Conservation (phyloP, 2,329 filamentous ascomycete genomes). For the Trichothecium sympodiale region DNA sequence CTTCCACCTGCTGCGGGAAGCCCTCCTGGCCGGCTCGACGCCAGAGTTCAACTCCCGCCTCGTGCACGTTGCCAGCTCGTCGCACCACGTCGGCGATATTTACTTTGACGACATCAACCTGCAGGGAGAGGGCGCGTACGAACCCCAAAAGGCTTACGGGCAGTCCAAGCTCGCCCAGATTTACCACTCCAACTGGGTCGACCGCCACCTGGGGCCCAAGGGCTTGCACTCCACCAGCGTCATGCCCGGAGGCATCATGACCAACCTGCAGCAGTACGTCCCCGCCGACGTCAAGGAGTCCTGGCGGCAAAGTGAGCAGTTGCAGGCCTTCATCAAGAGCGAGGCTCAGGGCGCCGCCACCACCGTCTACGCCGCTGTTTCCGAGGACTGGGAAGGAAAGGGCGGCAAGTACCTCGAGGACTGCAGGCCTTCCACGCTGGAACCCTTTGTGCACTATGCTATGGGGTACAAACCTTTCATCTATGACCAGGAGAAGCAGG, state of each 20-base stretch:
- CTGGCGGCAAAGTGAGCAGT: not conserved
- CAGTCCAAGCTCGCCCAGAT: conserved; percentile 38
- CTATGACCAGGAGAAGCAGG: too few relatives aligned
- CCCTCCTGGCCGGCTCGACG: conserved; percentile 25
- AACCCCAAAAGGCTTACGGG: conserved; percentile 26
- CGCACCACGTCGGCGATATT: conserved; percentile 23
- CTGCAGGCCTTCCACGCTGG: conserved; percentile 10
- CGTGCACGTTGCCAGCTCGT: conserved; percentile 29
- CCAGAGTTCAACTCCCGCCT: conserved; percentile 30
- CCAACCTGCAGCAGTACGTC: conserved; percentile 9
- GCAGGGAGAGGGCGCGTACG: conserved; percentile 12
- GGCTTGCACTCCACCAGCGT: conserved; percentile 1
- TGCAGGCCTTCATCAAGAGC: not conserved
- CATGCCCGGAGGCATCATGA: conserved; percentile 5
- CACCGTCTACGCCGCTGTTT: conserved; percentile 27
- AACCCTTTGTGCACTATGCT: not conserved
- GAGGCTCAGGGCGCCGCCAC: conserved; percentile 33
- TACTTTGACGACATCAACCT: conserved; percentile 25
- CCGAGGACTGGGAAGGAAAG: conserved; percentile 26
- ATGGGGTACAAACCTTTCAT: too few relatives aligned
- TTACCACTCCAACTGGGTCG: conserved; percentile 35
- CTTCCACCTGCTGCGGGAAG: conserved; percentile 32
- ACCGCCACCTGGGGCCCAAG: conserved; percentile 16
- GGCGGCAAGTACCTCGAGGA: conserved; percentile 33
- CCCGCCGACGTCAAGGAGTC: not conserved